Conservation (phyloP, 2,329 filamentous ascomycete genomes). For the Diplodia corticola region DNA sequence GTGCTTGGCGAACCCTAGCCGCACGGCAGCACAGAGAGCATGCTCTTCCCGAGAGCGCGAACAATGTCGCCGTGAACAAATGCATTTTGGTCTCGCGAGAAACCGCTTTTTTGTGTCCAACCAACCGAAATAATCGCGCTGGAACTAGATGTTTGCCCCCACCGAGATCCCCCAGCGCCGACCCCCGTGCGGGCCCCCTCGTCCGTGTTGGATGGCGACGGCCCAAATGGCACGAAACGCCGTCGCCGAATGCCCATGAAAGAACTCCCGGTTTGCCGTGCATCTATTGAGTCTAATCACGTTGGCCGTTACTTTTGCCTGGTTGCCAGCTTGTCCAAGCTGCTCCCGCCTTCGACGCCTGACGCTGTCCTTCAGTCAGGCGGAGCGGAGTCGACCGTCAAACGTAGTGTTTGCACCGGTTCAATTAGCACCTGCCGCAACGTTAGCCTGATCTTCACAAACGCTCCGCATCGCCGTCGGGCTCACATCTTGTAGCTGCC, state of each 20-base stretch:
- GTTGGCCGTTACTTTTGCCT: conserved; percentile 4
- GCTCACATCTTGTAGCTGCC: conserved; percentile 74
- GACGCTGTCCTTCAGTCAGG: background rate
- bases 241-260: conserved; percentile 19
- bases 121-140: conserved; percentile 20
- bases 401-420: background rate
- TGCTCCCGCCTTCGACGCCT: conserved; percentile 5
- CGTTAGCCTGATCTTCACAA: background rate
- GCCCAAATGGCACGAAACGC: conserved; percentile 21
- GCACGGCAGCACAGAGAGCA: no score
- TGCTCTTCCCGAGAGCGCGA: background rate
- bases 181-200: conserved; percentile 4
- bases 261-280: conserved; percentile 21
- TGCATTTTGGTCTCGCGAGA: conserved; percentile 15
- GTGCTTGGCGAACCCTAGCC: no score
- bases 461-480: background rate
- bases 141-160: conserved; percentile 7
- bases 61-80: background rate
- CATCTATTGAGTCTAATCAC: conserved; percentile 21
- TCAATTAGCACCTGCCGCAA: conserved; percentile 14
- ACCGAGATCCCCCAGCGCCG: conserved; percentile 13
- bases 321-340: conserved; percentile 10
- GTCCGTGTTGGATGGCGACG: conserved; percentile 6
- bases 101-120: conserved; percentile 9
- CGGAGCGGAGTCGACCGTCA: conserved; percentile 14